Base-by-base conservation (phyloP, 2,329 filamentous ascomycete genomes). In the Harringtonia aguacate region DNA sequence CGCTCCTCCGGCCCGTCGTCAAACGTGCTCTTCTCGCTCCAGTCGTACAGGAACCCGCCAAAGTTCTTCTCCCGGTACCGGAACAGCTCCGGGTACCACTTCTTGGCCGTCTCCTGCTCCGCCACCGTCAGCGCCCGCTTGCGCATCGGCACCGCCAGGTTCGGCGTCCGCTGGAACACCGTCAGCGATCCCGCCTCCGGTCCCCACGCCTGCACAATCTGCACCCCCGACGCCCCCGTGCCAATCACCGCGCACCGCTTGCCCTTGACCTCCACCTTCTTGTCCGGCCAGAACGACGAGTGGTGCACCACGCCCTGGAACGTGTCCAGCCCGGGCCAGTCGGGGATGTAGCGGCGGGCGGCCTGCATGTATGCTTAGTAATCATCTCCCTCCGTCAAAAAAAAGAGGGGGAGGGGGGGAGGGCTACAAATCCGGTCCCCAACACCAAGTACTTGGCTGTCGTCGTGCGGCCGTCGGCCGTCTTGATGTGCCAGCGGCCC, bases 131-230 rank as follows among this genome's bases (percentile, higher is more conserved):
- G 60, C 1, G 60, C 34, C 3, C 63, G 60, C 46, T 71, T 68
- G 3, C 69, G 65, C 75, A 84, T 81, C 0, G 79, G 78, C 1
- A 84, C 52, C 0, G 75, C 76, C 8, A 81, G 62, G 46, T 84
- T 84, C 0, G 81, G 80, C 1, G 78, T 84, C 12, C 81, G 70
- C 52, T 84, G 78, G 57, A 83, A 82, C 30, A 84, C 74, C 3
- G 61, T 69, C 21, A 84, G 50, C 2, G 70, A 59, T 7, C 63
- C 67, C 0, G 70, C 75, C 13, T 66, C 55, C 3, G 71, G 71
- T 2, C 69, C 73, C 58, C 72, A 73, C 43, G 75, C 77, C 50
- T 84, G 79, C 1, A 72, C 68, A 36, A 81, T 72, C 51, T 84
- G 79, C 2, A 83, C 71, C 1, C 79, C 79, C 0, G 76, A 76